A percentile compares a stretch with the other conserved stretches of the same genome.
Evolutionary conservation across 2,329 filamentous ascomycete species (phyloP).

Genomic region (Colletotrichum ledebouriae): DNA sequence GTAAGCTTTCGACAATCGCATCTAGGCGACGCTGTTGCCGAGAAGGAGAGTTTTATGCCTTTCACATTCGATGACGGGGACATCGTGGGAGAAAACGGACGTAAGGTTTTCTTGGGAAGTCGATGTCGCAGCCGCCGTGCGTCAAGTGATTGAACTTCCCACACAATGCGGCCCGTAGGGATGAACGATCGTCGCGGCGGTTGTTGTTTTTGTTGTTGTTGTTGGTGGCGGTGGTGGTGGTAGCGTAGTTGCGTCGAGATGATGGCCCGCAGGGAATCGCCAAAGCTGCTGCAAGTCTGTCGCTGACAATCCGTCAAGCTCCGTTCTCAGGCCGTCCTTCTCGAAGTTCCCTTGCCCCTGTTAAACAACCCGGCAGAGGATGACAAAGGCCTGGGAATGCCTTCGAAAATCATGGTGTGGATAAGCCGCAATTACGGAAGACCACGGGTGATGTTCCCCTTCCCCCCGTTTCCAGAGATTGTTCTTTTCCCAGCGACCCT

Average conservation of each 20-base stretch:
- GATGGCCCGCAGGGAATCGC: constrained; percentile 22
- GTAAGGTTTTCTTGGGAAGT: constrained; percentile 1
- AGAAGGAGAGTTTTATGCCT: constrained; percentile 19
- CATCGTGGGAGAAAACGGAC: constrained; percentile 7
- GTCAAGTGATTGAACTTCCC: constrained; percentile 7
- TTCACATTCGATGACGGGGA: constrained; percentile 19
- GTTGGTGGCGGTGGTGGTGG: no score
- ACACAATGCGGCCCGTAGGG: neutral
- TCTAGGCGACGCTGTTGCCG: constrained; percentile 11
- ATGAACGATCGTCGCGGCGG: constrained; percentile 17
- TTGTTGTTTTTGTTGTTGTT: neutral
- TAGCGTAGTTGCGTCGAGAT: constrained; percentile 24
- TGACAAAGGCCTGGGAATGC: constrained; percentile 8
- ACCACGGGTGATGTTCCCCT: constrained; percentile 24
- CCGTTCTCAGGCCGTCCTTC: constrained; percentile 1
- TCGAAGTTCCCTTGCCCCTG: constrained; percentile 8
- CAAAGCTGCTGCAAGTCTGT: constrained; percentile 20
- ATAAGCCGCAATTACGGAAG: constrained; percentile 37
- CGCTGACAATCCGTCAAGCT: constrained; percentile 9
- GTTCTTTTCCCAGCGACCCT: constrained; percentile 26
- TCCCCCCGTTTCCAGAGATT: constrained; percentile 12
- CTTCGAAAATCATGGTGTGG: constrained; percentile 20
- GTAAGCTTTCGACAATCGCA: constrained; percentile 14
- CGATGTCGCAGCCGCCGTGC: neutral
- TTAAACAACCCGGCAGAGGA: constrained; percentile 6